Evolutionary conservation across 345 rosid species (phyloP).

Genomic region (Xanthoceras sorbifolium): DNA sequence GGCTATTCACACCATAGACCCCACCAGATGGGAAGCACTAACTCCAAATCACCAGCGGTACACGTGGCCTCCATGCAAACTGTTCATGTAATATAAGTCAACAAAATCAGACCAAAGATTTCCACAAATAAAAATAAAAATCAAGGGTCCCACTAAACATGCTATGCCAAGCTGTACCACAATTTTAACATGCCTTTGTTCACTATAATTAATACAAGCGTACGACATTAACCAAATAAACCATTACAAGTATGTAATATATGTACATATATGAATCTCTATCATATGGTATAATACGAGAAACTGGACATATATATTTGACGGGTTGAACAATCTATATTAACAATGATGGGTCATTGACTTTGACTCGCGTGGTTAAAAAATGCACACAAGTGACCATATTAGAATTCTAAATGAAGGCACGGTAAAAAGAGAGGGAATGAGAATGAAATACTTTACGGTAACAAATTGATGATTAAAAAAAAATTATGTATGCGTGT

Average conservation of each 20-base stretch:
- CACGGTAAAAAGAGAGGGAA: background rate
- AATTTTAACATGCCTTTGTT: background rate
- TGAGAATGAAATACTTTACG: background rate
- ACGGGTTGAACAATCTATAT: too few species aligned
- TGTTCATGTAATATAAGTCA: background rate
- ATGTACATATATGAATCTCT: too few species aligned
- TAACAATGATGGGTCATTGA: too few species aligned
- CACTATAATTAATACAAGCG: too few species aligned
- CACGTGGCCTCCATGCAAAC: constrained; percentile 4
- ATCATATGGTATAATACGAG: too few species aligned
- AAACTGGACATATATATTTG: too few species aligned
- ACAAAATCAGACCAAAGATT: background rate
- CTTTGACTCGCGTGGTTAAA: too few species aligned
- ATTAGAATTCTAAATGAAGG: background rate
- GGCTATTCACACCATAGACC: background rate
- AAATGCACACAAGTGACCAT: too few species aligned
- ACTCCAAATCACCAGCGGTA: background rate
- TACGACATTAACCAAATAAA: too few species aligned
- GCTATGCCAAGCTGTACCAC: background rate
- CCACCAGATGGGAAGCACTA: background rate
- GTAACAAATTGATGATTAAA: background rate
- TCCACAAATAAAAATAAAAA: too few species aligned
- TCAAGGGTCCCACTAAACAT: background rate
- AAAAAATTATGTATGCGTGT: background rate
- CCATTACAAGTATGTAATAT: too few species aligned